Conservation (phyloP, 345 rosid genomes). For the Eutrema yunnanense region DNA sequence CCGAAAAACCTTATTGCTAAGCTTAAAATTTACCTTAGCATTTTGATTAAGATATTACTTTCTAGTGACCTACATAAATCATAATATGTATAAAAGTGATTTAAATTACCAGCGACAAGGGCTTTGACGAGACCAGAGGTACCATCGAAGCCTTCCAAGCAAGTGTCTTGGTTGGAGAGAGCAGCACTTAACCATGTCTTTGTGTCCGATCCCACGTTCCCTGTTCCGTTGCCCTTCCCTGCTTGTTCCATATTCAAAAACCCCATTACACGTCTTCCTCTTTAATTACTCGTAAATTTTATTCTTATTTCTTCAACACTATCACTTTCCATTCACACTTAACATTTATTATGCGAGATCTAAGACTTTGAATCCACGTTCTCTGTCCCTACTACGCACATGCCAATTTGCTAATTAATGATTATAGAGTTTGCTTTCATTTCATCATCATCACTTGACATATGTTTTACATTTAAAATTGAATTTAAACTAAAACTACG, state of each 20-base stretch:
- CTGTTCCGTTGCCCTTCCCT: slow-evolving; percentile 71
- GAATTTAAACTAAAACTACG: background rate
- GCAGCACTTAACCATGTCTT: slow-evolving; percentile 85
- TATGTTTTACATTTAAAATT: background rate
- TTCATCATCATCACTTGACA: slow-evolving; percentile 7
- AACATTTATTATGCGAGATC: background rate
- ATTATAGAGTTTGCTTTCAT: slow-evolving; percentile 5
- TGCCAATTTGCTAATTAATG: slow-evolving; percentile 13
- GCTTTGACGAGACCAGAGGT: slow-evolving; percentile 45
- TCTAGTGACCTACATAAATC: background rate
- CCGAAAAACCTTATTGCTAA: background rate
- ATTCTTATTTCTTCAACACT: slow-evolving; percentile 11
- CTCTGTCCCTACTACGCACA: slow-evolving; percentile 23
- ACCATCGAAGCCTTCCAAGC: slow-evolving; percentile 71
- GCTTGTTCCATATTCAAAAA: slow-evolving; percentile 6
- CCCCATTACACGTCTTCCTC: background rate
- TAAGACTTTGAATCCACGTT: slow-evolving; percentile 11
- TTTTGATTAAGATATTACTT: background rate
- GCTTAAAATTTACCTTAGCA: background rate
- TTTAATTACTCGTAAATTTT: background rate
- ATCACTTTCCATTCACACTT: slow-evolving; percentile 22
- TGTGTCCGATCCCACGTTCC: slow-evolving; percentile 62
- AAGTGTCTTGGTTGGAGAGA: slow-evolving; percentile 74
- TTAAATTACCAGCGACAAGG: slow-evolving; percentile 35
- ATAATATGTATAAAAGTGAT: background rate